Conservation (phyloP, 2,329 filamentous ascomycete genomes). For the Scedosporium dehoogii region DNA sequence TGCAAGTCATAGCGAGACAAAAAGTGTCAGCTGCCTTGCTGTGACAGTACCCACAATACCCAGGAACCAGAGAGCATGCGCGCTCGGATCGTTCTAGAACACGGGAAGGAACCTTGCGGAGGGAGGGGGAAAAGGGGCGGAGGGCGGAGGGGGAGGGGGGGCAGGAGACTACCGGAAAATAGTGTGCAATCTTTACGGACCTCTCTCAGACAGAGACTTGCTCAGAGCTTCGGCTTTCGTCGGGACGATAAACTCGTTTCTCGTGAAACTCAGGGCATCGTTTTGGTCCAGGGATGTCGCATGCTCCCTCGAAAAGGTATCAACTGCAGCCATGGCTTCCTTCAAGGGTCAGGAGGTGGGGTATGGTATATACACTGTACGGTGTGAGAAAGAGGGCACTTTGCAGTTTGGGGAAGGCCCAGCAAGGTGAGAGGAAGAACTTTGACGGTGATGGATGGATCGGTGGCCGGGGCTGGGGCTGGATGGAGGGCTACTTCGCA, state of each 20-base stretch:
- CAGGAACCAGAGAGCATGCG: not conserved
- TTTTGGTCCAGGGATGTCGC: slow-evolving; percentile 35
- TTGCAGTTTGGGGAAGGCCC: not conserved
- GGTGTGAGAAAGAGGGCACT: not conserved
- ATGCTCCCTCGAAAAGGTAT: slow-evolving; percentile 7
- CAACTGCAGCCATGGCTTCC: not conserved
- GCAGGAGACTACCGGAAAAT: not conserved
- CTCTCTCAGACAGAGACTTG: slow-evolving; percentile 16
- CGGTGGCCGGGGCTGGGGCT: no score
- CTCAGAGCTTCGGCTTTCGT: slow-evolving; percentile 24
- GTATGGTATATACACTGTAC: not conserved
- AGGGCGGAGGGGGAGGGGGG: not conserved
- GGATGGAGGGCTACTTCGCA: no score
- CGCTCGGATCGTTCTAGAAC: not conserved
- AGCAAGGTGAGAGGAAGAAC: not conserved
- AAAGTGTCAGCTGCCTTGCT: not conserved
- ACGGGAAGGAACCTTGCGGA: not conserved
- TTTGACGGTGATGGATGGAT: not conserved
- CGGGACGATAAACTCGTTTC: slow-evolving; percentile 64
- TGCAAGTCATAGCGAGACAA: not conserved
- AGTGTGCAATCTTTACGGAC: slow-evolving; percentile 8
- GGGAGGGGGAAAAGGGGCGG: not conserved
- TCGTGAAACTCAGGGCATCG: slow-evolving; percentile 44
- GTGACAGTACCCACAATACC: not conserved
- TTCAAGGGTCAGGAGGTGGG: not conserved